Evolutionary conservation across 2,329 filamentous ascomycete species (phyloP), one percentile per base, ranked within the genome.

Genomic region (Trichoderma atroviride): DNA sequence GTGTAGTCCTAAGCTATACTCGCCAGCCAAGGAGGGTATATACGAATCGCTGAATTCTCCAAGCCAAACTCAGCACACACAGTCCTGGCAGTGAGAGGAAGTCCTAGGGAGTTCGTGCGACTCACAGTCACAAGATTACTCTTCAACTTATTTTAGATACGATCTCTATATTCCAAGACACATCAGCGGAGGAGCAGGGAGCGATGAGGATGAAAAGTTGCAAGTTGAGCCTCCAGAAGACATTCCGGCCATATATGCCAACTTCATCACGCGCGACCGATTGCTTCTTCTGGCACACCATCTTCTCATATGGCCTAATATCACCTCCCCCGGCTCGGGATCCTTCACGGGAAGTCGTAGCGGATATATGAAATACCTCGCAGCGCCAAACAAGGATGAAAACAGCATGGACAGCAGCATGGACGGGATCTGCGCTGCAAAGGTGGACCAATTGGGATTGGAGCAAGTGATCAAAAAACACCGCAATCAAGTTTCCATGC

Each of bases 211-310:
- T n/a, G 16, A n/a, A 19, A n/a, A 19, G 16, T n/a, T n/a, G 19
- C 19, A 43, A n/a, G 11, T 4, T n/a, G 40, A 9, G 40, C 16
- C 6, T 19, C 40, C 40, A n/a, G 19, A n/a, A 43, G 40, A 43
- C 14, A n/a, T 9, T 10, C 6, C 19, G 7, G 19, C 7, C 40
- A n/a, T 43, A n/a, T 43, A 43, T 43, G n/a, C 14, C 16, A 43
- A n/a, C 9, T 7, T 4, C 40, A n/a, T n/a, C 40, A n/a, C 40
- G 40, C n/a, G 40, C 19, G 40, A 10, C 56, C 22, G 10, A 22
- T 59, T 59, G 56, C 33, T 58, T 33, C 27, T 59, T 59, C 56
- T 40, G 56, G 56, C 56, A 59, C 56, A 40, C n/a, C 19, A 16
- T 33, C 47, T 50, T 50, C 19, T 19, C 40, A 43, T 40, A n/a